Conservation (phyloP, 2,329 filamentous ascomycete genomes). For the Alternaria gaisen region DNA sequence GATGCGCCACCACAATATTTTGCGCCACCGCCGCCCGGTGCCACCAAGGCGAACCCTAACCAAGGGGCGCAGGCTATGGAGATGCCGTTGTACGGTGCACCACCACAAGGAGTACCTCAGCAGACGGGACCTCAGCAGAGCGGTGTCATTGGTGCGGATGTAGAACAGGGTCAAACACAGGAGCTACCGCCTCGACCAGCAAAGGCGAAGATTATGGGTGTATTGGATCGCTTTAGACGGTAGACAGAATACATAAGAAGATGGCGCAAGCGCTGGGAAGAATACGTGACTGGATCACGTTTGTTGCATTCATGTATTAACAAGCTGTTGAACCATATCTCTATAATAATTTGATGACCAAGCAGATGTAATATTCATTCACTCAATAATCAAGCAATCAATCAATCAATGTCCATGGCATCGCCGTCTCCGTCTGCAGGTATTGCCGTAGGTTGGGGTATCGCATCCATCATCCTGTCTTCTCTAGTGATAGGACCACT, state of each 20-base stretch:
- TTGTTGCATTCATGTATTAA: neutral
- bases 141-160: conserved; percentile 38
- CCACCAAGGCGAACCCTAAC: conserved; percentile 40
- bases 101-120: neutral
- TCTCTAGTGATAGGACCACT: neutral
- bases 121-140: conserved; percentile 39
- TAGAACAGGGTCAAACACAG: conserved; percentile 25
- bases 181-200: conserved; percentile 42
- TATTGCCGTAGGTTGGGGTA: conserved; percentile 13
- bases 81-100: conserved; percentile 38
- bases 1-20: conserved; percentile 49
- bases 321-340: neutral
- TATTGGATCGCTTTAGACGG: conserved; percentile 40
- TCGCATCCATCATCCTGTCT: conserved; percentile 5
- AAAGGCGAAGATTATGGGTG: conserved; percentile 40
- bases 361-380: neutral
- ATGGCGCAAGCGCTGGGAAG: neutral
- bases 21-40: conserved; percentile 42
- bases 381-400: neutral
- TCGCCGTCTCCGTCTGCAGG: conserved; percentile 59
- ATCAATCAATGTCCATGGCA: conserved; percentile 72
- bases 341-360: conserved; percentile 8
- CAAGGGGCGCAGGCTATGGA: conserved; percentile 35
- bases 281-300: conserved; percentile 6
- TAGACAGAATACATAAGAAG: conserved; percentile 18